Conservation (phyloP, 768 basidiomycete species). For the Calocybe gangraenosa region DNA sequence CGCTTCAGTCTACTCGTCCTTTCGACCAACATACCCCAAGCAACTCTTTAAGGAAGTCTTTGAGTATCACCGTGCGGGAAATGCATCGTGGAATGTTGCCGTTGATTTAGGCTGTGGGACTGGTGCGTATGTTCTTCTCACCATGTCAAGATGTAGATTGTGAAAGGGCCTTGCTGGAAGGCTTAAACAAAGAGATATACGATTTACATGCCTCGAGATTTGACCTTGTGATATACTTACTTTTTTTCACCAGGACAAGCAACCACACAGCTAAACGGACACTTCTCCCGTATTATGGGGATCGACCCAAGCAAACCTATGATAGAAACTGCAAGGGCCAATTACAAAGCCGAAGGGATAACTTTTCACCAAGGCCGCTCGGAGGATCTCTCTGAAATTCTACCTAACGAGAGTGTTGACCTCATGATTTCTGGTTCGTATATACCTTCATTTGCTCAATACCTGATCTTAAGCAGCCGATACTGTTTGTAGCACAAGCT, state of each 20-base stretch:
- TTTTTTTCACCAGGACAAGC: constrained; percentile 55
- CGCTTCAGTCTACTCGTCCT: constrained; percentile 59
- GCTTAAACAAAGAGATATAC: not conserved
- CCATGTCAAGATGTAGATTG: not conserved
- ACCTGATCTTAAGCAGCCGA: not conserved
- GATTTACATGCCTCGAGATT: not conserved
- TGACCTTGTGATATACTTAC: not conserved
- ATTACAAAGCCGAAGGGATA: constrained; percentile 16
- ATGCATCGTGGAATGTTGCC: constrained; percentile 47
- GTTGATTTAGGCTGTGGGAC: constrained; percentile 84
- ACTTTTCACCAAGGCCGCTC: constrained; percentile 35
- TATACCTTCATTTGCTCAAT: not conserved
- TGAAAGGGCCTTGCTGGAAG: not conserved
- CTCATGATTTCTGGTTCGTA: constrained; percentile 53
- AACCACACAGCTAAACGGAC: constrained; percentile 44
- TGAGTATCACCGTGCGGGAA: constrained; percentile 42
- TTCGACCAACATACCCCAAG: constrained; percentile 70
- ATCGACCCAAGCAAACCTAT: constrained; percentile 75
- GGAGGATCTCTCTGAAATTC: constrained; percentile 49
- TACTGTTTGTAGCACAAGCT: constrained; percentile 53
- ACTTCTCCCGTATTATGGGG: constrained; percentile 60
- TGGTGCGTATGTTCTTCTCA: constrained; percentile 35
- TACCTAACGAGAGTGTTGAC: constrained; percentile 50
- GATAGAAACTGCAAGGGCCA: constrained; percentile 50
- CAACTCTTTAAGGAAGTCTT: constrained; percentile 62